Conservation (phyloP, 2,329 filamentous ascomycete genomes). For the Apiospora phragmitis region DNA sequence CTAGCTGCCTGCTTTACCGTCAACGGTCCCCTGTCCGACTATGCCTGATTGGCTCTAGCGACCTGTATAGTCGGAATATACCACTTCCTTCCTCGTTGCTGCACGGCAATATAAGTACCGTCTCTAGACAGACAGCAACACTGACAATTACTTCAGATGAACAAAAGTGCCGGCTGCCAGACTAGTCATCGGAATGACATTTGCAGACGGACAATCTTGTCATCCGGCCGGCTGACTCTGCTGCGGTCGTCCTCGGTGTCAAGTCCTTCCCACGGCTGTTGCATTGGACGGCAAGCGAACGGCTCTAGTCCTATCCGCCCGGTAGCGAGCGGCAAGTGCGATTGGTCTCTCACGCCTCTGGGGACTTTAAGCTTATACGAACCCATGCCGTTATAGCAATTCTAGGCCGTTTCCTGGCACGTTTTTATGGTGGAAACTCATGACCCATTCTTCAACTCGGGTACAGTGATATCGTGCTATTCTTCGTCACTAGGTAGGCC, state of each 20-base stretch:
- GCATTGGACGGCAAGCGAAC: neutral
- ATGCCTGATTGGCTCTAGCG: neutral
- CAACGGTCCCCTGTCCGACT: neutral
- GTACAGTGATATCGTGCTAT: neutral
- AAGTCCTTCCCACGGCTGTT: neutral
- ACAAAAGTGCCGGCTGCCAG: neutral
- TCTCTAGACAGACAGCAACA: neutral
- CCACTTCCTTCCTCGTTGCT: neutral
- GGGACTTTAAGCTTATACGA: constrained; percentile 1
- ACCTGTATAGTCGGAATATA: neutral
- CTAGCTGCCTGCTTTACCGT: constrained; percentile 17
- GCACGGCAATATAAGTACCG: neutral
- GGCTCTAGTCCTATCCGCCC: neutral
- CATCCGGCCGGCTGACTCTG: neutral
- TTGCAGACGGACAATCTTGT: neutral
- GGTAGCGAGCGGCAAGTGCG: neutral
- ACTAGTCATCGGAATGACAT: neutral
- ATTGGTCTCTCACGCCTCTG: neutral
- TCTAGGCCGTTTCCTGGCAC: neutral
- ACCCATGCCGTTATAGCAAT: neutral
- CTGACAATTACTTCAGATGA: neutral
- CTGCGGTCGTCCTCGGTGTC: neutral
- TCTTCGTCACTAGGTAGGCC: neutral
- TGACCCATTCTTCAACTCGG: neutral
- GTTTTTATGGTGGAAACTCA: neutral